Evolutionary conservation across 2,329 filamentous ascomycete genomes (phyloP).

Genomic region (Sporothrix curviconia): DNA sequence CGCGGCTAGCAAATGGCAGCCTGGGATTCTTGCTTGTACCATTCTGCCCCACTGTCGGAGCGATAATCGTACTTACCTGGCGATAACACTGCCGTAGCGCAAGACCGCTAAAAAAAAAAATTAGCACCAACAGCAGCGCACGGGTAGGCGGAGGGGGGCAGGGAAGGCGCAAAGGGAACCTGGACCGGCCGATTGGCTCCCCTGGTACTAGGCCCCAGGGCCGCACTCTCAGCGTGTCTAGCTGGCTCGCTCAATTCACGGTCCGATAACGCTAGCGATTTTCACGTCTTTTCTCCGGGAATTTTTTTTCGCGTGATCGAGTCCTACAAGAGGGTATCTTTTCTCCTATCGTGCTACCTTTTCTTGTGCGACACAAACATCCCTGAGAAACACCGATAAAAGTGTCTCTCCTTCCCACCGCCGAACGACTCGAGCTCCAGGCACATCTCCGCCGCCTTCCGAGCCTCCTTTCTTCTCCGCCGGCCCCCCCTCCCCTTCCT

Average conservation of each 20-base stretch:
- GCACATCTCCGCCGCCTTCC: background rate
- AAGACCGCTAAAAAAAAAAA: background rate
- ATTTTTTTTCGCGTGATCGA: slow-evolving; percentile 12
- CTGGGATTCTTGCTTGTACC: background rate
- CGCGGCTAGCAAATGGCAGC: background rate
- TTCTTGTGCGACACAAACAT: background rate
- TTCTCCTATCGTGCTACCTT: background rate
- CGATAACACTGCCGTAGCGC: background rate
- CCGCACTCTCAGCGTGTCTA: background rate
- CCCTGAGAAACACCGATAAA: background rate
- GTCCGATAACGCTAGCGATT: slow-evolving; percentile 15
- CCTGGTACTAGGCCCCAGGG: background rate
- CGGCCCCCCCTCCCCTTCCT: background rate
- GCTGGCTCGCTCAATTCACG: background rate
- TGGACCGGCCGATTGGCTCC: background rate
- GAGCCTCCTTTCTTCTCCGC: background rate
- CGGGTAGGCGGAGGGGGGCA: background rate
- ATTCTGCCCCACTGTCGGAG: background rate
- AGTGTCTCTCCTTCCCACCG: background rate
- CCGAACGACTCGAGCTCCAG: background rate
- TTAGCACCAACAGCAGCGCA: background rate
- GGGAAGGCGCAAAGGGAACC: background rate
- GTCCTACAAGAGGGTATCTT: slow-evolving; percentile 1
- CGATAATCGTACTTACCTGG: background rate
- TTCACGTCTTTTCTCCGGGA: slow-evolving; percentile 8